Conservation (phyloP, 2,329 filamentous ascomycete genomes). For the Phialophora expanda region DNA sequence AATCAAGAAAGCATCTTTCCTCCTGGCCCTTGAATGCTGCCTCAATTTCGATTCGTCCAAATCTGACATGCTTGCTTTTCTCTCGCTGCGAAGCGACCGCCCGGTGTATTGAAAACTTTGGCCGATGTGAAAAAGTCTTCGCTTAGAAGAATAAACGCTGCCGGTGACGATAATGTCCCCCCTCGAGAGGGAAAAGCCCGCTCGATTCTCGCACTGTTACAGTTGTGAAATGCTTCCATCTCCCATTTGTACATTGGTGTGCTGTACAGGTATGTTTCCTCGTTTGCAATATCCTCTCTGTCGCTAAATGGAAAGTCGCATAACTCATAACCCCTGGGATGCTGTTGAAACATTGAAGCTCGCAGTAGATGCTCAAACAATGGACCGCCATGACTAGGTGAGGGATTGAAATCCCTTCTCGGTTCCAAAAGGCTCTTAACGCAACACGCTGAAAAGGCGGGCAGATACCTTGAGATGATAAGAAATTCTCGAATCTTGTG, state of each 20-base stretch:
- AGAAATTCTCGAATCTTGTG: background rate
- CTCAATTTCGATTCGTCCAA: background rate
- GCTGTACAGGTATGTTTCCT: slow-evolving; percentile 15
- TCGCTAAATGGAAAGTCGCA: background rate
- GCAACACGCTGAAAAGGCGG: slow-evolving; percentile 17
- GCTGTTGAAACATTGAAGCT: slow-evolving; percentile 2
- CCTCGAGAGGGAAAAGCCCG: background rate
- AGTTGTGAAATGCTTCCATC: slow-evolving; percentile 1
- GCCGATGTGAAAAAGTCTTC: background rate
- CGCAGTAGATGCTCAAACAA: slow-evolving; percentile 10
- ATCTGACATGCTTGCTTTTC: slow-evolving; percentile 7
- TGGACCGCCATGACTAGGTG: background rate
- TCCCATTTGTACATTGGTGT: slow-evolving; percentile 16
- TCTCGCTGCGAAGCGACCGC: slow-evolving; percentile 23
- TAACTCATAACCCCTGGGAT: slow-evolving; percentile 16
- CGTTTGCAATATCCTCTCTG: background rate
- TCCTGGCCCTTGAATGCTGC: background rate
- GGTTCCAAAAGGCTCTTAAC: slow-evolving; percentile 13
- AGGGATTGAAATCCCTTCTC: background rate
- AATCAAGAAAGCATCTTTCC: background rate
- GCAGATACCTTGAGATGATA: slow-evolving; percentile 4
- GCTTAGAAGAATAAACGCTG: background rate
- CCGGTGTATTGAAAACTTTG: slow-evolving; percentile 16
- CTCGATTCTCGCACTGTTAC: background rate
- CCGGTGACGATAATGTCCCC: background rate